Percentiles rank a stretch among this genome's conserved stretches.
phyloP scores from a whole-genome alignment of 163 green algal genomes.

The Prototheca cutis region DNA sequence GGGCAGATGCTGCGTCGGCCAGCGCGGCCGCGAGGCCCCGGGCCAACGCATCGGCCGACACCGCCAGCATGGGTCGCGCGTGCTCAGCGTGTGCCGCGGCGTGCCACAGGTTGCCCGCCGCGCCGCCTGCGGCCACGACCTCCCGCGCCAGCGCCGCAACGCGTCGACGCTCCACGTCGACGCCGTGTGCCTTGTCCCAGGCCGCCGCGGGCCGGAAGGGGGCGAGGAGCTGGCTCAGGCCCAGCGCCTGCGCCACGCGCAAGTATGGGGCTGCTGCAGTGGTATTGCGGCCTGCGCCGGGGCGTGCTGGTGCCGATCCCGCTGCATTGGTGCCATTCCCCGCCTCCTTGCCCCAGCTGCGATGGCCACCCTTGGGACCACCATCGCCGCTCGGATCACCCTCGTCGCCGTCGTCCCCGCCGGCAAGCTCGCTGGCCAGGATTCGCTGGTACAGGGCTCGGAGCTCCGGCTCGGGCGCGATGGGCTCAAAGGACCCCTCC shows the following conservation, averaged over 20 bases:
- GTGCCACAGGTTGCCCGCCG: slow-evolving; percentile 50
- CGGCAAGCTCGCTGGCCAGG: slow-evolving; percentile 36
- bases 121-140: slow-evolving; percentile 27
- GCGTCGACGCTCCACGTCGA: slow-evolving; percentile 36
- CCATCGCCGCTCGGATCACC: neutral
- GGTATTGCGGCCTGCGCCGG: neutral
- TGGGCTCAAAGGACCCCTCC: slow-evolving; percentile 37
- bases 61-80: slow-evolving; percentile 67
- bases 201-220: slow-evolving; percentile 36
- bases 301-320: too few relatives aligned
- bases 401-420: neutral
- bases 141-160: slow-evolving; percentile 42
- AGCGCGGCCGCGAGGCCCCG: slow-evolving; percentile 29
- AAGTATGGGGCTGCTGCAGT: neutral
- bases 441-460: slow-evolving; percentile 69
- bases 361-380: neutral
- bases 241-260: slow-evolving; percentile 45
- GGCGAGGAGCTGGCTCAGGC: slow-evolving; percentile 38
- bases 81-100: slow-evolving; percentile 64
- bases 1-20: slow-evolving; percentile 25
- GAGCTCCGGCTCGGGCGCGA: slow-evolving; percentile 56
- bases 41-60: slow-evolving; percentile 24
- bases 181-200: slow-evolving; percentile 56
- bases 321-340: too few relatives aligned
- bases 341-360: neutral